A percentile compares a stretch with the other conserved stretches of the same genome.
Conservation (phyloP, 768 basidiomycete species). For the Amyloporia xantha region DNA sequence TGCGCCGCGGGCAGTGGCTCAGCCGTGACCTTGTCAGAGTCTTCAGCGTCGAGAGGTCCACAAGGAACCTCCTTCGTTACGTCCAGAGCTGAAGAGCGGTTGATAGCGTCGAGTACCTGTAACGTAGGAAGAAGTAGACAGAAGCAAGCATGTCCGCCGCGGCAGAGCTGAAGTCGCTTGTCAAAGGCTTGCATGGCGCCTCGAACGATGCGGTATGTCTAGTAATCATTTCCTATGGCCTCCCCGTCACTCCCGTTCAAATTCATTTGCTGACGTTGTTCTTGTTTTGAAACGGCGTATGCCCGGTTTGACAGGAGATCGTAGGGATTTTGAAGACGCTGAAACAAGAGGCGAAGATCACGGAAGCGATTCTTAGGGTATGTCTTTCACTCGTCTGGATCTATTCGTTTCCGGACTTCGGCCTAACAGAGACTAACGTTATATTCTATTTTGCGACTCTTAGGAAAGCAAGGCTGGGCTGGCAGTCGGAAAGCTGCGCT, state of each 20-base stretch:
- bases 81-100: background rate
- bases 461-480: constrained; percentile 91
- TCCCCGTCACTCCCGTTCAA: constrained; percentile 27
- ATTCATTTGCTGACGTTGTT: constrained; percentile 19
- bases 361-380: constrained; percentile 70
- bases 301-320: constrained; percentile 43
- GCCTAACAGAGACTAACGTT: constrained; percentile 6
- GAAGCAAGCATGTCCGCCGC: constrained; percentile 26
- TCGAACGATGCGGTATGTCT: constrained; percentile 48
- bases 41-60: no score
- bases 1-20: no score
- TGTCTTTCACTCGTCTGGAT: constrained; percentile 32
- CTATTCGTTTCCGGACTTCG: no score
- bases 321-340: constrained; percentile 52
- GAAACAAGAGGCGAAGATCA: constrained; percentile 63
- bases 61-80: no score
- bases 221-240: constrained; percentile 27
- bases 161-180: constrained; percentile 71
- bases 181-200: constrained; percentile 69
- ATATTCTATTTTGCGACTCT: no score
- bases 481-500: constrained; percentile 86
- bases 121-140: constrained; percentile 1
- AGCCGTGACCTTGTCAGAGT: no score
- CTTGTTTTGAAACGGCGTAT: background rate
- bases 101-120: constrained; percentile 1